phyloP scores from a whole-genome alignment of 75 land plant genomes.

The Cunninghamia lanceolata region DNA sequence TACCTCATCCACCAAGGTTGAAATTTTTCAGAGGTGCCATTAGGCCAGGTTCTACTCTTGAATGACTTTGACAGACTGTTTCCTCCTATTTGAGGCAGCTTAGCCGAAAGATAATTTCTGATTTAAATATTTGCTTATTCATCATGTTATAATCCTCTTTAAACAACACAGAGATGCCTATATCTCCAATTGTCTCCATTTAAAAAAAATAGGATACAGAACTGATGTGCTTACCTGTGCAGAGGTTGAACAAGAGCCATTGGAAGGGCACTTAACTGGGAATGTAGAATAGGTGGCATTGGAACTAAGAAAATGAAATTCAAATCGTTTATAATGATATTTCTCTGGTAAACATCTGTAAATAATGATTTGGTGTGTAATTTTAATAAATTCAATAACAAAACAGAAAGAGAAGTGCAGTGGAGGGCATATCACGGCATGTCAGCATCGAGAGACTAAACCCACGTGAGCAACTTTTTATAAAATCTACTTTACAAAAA shows the following conservation, averaged over 20 bases:
- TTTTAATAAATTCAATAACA: neutral
- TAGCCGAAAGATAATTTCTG: no score
- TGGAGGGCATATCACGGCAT: neutral
- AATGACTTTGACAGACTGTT: no score
- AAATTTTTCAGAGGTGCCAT: no score
- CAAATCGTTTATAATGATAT: neutral
- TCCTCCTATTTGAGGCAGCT: no score
- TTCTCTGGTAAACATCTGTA: neutral
- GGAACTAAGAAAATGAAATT: neutral
- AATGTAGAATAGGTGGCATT: neutral
- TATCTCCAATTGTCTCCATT: no score
- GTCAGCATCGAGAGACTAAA: neutral
- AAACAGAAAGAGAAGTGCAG: neutral
- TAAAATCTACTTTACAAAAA: neutral
- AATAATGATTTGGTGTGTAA: neutral
- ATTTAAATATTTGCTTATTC: no score
- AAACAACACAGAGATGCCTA: no score
- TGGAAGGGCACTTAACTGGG: neutral
- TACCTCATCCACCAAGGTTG: no score
- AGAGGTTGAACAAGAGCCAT: conserved; percentile 5
- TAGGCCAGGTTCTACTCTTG: no score
- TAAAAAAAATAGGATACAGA: neutral
- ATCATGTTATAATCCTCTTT: no score
- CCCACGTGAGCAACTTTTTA: neutral
- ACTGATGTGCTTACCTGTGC: neutral